phyloP scores from a whole-genome alignment of 192 early-diverging fungal species.

The Paraglomus brasilianum region DNA sequence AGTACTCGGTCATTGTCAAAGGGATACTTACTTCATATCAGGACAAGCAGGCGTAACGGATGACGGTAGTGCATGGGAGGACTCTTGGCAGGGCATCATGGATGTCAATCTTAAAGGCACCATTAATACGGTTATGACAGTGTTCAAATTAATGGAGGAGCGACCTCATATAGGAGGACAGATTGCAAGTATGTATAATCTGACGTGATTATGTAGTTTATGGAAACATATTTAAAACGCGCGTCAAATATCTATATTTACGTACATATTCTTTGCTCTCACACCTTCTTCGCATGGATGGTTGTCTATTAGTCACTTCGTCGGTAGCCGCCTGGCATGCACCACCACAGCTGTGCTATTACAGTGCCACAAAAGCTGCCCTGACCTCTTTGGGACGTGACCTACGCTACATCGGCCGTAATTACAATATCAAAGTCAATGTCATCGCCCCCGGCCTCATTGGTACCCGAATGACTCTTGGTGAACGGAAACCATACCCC shows the following conservation, averaged over 20 bases:
- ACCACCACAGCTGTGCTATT: conserved; percentile 19
- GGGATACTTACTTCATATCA: not conserved
- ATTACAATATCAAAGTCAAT: conserved; percentile 20
- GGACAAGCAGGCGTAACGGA: conserved; percentile 19
- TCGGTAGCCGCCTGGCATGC: conserved; percentile 1
- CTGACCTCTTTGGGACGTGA: conserved; percentile 31
- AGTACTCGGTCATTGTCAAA: not conserved
- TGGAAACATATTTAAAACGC: no score
- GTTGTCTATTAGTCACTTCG: conserved; percentile 14
- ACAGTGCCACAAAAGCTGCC: conserved; percentile 32
- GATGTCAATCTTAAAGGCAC: conserved; percentile 26
- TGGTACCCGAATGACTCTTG: conserved; percentile 17
- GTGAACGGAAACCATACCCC: not conserved
- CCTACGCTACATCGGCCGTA: conserved; percentile 30
- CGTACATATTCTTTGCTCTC: no score
- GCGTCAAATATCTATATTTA: no score
- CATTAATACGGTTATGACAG: conserved; percentile 29
- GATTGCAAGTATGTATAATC: conserved; percentile 33
- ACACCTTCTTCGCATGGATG: no score
- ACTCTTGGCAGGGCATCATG: conserved; percentile 1
- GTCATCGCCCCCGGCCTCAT: conserved; percentile 32
- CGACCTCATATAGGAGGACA: conserved; percentile 30
- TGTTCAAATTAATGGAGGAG: conserved; percentile 30
- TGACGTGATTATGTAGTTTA: conserved; percentile 24
- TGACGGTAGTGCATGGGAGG: conserved; percentile 24